Evolutionary conservation across 2,329 filamentous ascomycete species (phyloP), one percentile per base, ranked within the genome.

Genomic region (Curvularia spicifera): DNA sequence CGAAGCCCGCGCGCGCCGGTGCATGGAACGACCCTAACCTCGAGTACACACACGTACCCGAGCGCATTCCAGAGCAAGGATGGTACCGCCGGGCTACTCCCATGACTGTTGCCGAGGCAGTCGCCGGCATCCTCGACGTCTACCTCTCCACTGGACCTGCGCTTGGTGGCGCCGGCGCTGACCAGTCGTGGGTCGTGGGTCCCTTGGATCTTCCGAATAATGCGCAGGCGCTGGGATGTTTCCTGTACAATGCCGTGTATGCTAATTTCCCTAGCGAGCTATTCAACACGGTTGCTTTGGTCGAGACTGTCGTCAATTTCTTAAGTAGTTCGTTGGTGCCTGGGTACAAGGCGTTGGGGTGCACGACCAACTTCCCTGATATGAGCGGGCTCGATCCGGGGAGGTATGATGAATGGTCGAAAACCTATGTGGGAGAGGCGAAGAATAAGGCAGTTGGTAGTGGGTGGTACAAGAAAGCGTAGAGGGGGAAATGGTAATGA

Each of bases 21-120:
- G 56, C 58, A 2, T 66, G 58, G 60, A 45, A 52, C 8, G 61
- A 68, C 29, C 54, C 57, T 3, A 43, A 56, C 22, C 57, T 65
- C 13, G 50, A 57, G 2, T 69, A 67, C 53, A 65, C 59, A 5
- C 57, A 65, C 24, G 65, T 67, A 2, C 67, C 65, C 18, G 67
- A 68, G 43, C 65, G 62, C 28, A 67, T 66, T 7, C 67, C 67
- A 7, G 60, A 61, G 39, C 40, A 54, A 22, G 61, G 61, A 33
- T 69, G 65, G 67, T 69, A 69, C 52, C 65, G 67, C 20, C 65
- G 65, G 44, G 51, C 45, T 7, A 64, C 60, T 18, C 63, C 63
- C 26, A 68, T 68, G 65, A 66, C 64, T 0, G 29, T 68, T 9
- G 35, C 48, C 18, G 65, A 66, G 45, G 65, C 63, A 10, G 60